Conservation (phyloP, 2,329 filamentous ascomycete species). For the Coniochaeta ligniaria region DNA sequence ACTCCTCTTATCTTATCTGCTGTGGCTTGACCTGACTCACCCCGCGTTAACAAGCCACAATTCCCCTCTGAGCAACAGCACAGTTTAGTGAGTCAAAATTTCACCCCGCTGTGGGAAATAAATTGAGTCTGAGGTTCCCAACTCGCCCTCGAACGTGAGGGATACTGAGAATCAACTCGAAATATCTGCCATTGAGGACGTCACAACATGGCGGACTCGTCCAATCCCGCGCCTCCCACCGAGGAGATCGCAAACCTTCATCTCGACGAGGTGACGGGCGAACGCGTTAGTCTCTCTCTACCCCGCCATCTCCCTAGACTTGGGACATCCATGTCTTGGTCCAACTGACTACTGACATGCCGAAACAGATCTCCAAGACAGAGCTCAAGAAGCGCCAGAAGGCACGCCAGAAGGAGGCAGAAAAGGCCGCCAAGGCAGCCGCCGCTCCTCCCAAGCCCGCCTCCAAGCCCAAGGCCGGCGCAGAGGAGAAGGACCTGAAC, state of each 20-base stretch:
- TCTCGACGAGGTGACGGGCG: slow-evolving; percentile 89
- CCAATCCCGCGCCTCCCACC: slow-evolving; percentile 27
- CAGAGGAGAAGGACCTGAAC: slow-evolving; percentile 52
- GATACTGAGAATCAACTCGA: not conserved
- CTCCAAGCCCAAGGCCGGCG: slow-evolving; percentile 46
- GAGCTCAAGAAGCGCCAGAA: slow-evolving; percentile 96
- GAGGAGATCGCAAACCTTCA: slow-evolving; percentile 64
- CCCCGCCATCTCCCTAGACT: slow-evolving; percentile 24
- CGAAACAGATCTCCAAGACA: slow-evolving; percentile 58
- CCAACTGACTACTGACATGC: not conserved
- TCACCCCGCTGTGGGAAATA: slow-evolving; percentile 3
- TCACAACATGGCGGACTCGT: slow-evolving; percentile 16
- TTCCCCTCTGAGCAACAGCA: not conserved
- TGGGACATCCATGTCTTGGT: slow-evolving; percentile 26
- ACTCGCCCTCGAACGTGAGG: not conserved
- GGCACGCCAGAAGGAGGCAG: slow-evolving; percentile 76
- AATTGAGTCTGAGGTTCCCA: not conserved
- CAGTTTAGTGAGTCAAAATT: slow-evolving; percentile 2
- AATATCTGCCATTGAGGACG: slow-evolving; percentile 1
- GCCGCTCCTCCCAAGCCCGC: slow-evolving; percentile 37
- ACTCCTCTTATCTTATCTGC: not conserved
- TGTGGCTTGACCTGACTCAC: not conserved
- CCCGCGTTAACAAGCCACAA: slow-evolving; percentile 2
- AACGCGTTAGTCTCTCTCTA: slow-evolving; percentile 27
- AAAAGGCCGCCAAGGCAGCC: slow-evolving; percentile 82